A percentile compares a stretch with the other conserved stretches of the same genome.
Evolutionary conservation across 768 basidiomycete species (phyloP).

Genomic region (Lentinula detonsa): DNA sequence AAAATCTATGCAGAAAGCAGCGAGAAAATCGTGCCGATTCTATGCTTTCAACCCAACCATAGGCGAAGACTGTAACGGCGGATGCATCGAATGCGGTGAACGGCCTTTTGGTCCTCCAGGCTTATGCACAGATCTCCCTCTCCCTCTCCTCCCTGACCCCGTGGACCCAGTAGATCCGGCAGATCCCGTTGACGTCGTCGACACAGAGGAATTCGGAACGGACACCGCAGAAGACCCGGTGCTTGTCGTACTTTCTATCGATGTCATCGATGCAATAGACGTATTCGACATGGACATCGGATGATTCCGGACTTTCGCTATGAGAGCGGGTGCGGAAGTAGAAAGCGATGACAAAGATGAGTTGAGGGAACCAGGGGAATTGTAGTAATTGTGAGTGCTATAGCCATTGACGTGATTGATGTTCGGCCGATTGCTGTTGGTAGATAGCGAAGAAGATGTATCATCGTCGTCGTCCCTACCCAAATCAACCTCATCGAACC

Average conservation of each 20-base stretch:
- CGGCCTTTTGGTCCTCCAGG: background rate
- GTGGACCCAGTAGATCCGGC: background rate
- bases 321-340: background rate
- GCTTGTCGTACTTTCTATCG: background rate
- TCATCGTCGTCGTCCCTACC: background rate
- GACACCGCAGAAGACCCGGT: background rate
- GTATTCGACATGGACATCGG: background rate
- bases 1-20: background rate
- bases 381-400: background rate
- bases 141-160: background rate
- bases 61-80: background rate
- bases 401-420: background rate
- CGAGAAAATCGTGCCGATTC: background rate
- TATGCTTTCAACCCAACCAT: constrained; percentile 7
- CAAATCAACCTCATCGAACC: constrained; percentile 2
- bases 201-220: background rate
- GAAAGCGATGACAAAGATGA: background rate
- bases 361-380: background rate
- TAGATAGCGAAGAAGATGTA: background rate
- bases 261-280: background rate
- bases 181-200: background rate
- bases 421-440: background rate
- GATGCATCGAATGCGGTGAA: constrained; percentile 4
- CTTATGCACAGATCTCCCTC: background rate
- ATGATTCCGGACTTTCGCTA: background rate